Evolutionary conservation across 2,329 filamentous ascomycete species (phyloP), one percentile per base, ranked within the genome.

Genomic region (Aspergillus uvarum): DNA sequence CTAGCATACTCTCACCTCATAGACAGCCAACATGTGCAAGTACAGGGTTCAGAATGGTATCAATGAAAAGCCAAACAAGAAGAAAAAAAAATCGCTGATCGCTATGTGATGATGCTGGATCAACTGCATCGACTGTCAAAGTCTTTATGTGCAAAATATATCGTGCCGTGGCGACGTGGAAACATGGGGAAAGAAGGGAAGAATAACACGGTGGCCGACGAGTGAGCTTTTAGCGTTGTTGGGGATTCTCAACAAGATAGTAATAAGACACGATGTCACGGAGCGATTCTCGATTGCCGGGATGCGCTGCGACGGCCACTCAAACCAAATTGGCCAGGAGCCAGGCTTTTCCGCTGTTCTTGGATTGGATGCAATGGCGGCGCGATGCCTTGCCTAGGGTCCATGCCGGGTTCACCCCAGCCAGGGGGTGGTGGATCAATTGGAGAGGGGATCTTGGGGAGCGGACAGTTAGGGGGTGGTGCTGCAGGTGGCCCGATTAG

Each of bases 401-500:
- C 54, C 19, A 59, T 16, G 22, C 29, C 32, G 50, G 32, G 19
- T 21, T 54, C 54, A 16, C 44, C 29, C 35, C 49, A 51, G 16
- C 57, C 51, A 21, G 56, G 44, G 10, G 53, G 38, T 44, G 52
- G 58, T n/a, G 62, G 47, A 5, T 64, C 57, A 4, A 64, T 47
- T 8, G 66, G 63, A 0, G 66, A 67, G 7, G 73, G 73, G 1
- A 75, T 69, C 48, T 74, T 70, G 4, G 73, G 73, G 3, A 75
- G 60, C 1, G 73, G 73, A 44, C 69, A 74, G 47, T 70, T 73
- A 4, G 73, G 73, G 35, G 73, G 73, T 44, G 73, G 73, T 8
- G 68, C 68, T 11, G 63, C 56, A 1, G 73, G 72, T 26, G 72
- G 73, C 0, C 72, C 73, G 31, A 69, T 61, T 10, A 75, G 59